Evolutionary conservation across 1,284 basidiomycete species (phyloP), one percentile per base, ranked within the genome.

Genomic region (Cutaneotrichosporon sp.): DNA sequence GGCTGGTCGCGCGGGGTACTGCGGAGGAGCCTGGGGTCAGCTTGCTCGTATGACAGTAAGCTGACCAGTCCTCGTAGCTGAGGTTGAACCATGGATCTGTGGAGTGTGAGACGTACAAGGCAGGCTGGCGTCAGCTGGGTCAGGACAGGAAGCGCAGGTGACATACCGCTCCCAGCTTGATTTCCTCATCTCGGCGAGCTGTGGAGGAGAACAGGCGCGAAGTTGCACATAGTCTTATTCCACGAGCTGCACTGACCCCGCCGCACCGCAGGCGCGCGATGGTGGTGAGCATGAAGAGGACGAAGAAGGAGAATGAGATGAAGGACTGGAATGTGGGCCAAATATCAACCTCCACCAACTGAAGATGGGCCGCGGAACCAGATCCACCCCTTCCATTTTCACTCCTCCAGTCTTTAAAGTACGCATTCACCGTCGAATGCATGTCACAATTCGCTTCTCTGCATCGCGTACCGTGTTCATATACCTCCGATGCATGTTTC

Each of bases 31-130:
- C 91, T 94, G 41, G 17, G 17, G 42, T 35, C 34, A 45, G 42
- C 8, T 29, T 25, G 33, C 5, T 11, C 1, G 16, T 19, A 10
- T 33, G 2, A 38, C 12, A n/a, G 17, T 11, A 19, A 38, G 34
- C 83, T 56, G 33, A 91, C 91, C 90, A 93, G 71, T 97, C 92
- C 72, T 98, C 94, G 48, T 90, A 82, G 0, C 88, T 84, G 27
- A 98, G 81, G 71, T 98, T 97, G 77, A 97, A 96, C 75, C 87
- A 90, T 1, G 93, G 90, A 66, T 92, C 82, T 1, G 81, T 82
- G 12, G 90, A 91, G 17, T 79, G 79, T 0, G 92, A 97, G 16
- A 94, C 76, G 71, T 89, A 94, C 37, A 93, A 60, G 5, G 63
- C 66, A 17, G 72, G 70, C 72, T 74, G 49, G 27, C 26, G 39